These are phyloP conservation scores for Kodamaea nitidulidarum DNA, from an alignment of 805 yeast genomes.

Conservation along the genomic window DNA sequence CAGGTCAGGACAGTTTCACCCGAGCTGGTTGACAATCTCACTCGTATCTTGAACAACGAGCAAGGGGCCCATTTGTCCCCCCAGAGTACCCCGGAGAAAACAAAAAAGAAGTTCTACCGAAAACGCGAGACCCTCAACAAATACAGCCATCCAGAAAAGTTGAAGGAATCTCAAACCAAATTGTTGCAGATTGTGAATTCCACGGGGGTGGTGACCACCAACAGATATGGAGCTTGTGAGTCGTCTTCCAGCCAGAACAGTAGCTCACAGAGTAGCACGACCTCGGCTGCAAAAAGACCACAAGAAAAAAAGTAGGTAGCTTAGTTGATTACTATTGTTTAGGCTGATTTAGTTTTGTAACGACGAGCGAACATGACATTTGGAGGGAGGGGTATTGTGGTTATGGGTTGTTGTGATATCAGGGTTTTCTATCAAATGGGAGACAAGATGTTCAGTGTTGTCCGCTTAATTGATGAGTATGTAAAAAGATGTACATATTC, in stretches of 20 bases:
- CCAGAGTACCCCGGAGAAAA: constrained; percentile 4
- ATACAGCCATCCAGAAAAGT: constrained; percentile 9
- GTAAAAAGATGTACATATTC: too few species aligned
- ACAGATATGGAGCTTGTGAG: constrained; percentile 15
- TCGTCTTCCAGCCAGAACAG: constrained; percentile 10
- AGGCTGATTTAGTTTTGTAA: too few species aligned
- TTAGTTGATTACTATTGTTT: too few species aligned
- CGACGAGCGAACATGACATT: too few species aligned
- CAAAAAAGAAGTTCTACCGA: constrained; percentile 14
- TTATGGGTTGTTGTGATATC: too few species aligned
- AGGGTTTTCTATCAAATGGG: too few species aligned
- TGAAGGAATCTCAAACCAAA: constrained; percentile 18
- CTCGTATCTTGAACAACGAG: neutral
- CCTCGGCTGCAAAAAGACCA: constrained; percentile 1
- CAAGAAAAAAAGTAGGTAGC: too few species aligned
- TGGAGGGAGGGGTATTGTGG: too few species aligned
- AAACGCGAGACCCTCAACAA: constrained; percentile 17
- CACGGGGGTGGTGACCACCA: constrained; percentile 13
- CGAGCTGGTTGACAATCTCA: neutral
- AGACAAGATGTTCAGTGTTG: too few species aligned
- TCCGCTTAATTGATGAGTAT: too few species aligned
- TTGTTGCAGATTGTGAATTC: constrained; percentile 22
- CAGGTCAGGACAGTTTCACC: neutral
- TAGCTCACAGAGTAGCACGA: constrained; percentile 8
- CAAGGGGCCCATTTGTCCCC: neutral